A percentile compares a stretch with the other conserved stretches of the same genome.
phyloP scores from a whole-genome alignment of 2,329 filamentous ascomycete genomes.

The Neurospora sp. region DNA sequence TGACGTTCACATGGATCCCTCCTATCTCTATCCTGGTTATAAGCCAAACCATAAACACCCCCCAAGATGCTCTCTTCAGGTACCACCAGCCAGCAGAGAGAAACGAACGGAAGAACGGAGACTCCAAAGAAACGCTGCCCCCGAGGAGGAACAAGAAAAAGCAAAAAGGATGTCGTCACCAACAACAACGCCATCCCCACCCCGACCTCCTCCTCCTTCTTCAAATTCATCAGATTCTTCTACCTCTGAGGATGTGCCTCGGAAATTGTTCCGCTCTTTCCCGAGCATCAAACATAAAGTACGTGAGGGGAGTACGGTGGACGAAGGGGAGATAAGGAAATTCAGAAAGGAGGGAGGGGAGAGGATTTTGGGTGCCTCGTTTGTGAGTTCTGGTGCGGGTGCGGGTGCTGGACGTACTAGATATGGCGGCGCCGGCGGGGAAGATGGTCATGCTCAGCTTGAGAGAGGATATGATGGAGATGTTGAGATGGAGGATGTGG shows the following conservation, averaged over 20 bases:
- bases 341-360: conserved; percentile 6
- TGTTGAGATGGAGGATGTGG: neutral
- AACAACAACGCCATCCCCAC: neutral
- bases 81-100: neutral
- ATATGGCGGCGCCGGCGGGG: neutral
- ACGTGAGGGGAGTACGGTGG: neutral
- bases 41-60: neutral
- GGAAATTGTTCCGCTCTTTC: neutral
- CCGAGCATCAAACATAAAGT: neutral
- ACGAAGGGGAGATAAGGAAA: neutral
- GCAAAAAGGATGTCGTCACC: neutral
- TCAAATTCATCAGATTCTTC: neutral
- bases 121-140: neutral
- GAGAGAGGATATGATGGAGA: neutral
- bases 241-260: neutral
- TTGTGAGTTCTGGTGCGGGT: neutral
- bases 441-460: neutral
- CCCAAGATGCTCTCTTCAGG: neutral
- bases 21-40: neutral
- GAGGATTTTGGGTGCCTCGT: neutral
- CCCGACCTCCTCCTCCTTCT: neutral
- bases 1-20: neutral
- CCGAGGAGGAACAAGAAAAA: neutral
- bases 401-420: neutral
- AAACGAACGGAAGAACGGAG: neutral